Base-by-base conservation (phyloP, 306 rosid species). In the cucumber (Cucumis sativus) region DNA sequence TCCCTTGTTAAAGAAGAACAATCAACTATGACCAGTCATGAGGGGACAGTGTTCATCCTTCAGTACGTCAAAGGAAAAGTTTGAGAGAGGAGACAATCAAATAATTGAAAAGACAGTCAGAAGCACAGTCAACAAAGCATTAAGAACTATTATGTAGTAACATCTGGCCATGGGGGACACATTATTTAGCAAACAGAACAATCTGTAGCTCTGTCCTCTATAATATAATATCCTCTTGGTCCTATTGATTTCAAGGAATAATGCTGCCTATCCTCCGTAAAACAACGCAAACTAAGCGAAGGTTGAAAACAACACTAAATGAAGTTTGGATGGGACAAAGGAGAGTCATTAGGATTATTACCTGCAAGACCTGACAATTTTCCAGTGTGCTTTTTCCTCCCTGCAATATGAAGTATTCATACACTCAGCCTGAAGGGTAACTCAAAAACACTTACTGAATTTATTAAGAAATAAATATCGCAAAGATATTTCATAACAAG, bases 341-440 rank as follows among this genome's bases (percentile, higher is more conserved):
- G 20, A 45, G 21, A 62, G 17, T 61, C 40, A 43, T 18, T 25
- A 30, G 69, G 33, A n/a, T 4, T 49, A 35, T 69, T 81, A 96
- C 99, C 96, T 92, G 98, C 76, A 91, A 87, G 67, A 96, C 91
- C 78, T 96, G 99, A 84, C 99, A 96, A 59, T 96, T 92, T 78
- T 92, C 96, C 72, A 96, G 85, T 0, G 97, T 92, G 84, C 98
- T 92, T 79, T 89, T 84, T 78, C 98, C 99, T 11, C 98, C 98
- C 99, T 91, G 88, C 57, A 89, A 83, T 75, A 67, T 75, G 62
- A 83, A 75, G 74, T 10, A 79, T 63, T 70, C 78, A 77, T 81
- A 81, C 81, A 81, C 81, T 66, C 79, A 86, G 82, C 78, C 78
- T 77, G 68, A 63, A 40, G 18, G 23, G 76, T 45, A 23, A 49